Percentiles rank a stretch among this genome's conserved stretches.
Evolutionary conservation across 768 basidiomycete species (phyloP).

Genomic region (Suillus luteus): DNA sequence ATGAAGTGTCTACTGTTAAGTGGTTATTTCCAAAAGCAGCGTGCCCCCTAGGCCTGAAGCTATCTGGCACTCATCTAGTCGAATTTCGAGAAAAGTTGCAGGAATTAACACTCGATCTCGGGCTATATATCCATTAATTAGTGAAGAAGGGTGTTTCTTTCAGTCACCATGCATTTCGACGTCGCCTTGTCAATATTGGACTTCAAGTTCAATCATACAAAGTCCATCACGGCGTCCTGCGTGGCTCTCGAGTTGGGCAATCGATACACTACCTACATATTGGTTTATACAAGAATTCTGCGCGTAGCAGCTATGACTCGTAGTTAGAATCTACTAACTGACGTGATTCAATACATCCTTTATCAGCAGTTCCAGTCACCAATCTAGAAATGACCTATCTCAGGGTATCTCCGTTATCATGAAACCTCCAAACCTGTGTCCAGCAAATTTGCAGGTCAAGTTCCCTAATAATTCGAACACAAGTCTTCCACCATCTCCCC

Average conservation of each 20-base stretch:
- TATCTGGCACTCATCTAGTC: no score
- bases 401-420: no score
- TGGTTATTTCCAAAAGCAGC: background rate
- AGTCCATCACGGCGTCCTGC: background rate
- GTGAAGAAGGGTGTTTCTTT: background rate
- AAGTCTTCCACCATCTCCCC: slow-evolving; percentile 48
- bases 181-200: background rate
- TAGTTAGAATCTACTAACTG: background rate
- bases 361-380: background rate
- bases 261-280: background rate
- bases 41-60: background rate
- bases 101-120: background rate
- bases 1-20: background rate
- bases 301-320: background rate
- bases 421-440: background rate
- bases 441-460: no score
- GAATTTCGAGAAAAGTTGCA: background rate
- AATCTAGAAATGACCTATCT: background rate
- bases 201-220: background rate
- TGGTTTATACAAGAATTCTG: background rate
- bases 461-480: slow-evolving; percentile 9
- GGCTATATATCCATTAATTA: background rate
- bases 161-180: background rate
- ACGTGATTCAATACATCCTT: background rate
- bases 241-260: background rate